phyloP scores from a whole-genome alignment of 208 protist species.

The Wallacemonas sp. region DNA sequence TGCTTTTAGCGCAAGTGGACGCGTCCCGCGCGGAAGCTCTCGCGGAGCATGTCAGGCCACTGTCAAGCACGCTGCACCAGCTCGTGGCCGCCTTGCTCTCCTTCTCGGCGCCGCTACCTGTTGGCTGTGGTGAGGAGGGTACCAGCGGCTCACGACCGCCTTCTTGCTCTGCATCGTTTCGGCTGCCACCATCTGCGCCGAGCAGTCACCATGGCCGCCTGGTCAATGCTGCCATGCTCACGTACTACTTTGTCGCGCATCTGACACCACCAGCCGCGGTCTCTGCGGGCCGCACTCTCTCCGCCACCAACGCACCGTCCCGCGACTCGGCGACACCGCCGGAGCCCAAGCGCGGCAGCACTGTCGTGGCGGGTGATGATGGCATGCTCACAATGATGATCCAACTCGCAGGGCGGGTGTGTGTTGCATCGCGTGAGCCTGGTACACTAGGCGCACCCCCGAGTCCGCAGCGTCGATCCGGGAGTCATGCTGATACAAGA shows the following conservation, averaged over 20 bases:
- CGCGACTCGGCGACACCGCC: not conserved
- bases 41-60: not conserved
- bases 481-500: too few relatives aligned
- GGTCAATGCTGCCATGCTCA: conserved; percentile 2
- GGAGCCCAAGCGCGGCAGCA: not conserved
- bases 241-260: conserved; percentile 2
- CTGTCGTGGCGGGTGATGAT: not conserved
- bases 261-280: not conserved
- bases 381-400: conserved; percentile 40
- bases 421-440: conserved; percentile 2
- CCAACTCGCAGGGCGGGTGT: conserved; percentile 36
- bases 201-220: not conserved
- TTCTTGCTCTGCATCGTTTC: too few relatives aligned
- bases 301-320: not conserved
- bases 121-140: not conserved
- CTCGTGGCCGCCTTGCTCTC: not conserved
- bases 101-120: not conserved
- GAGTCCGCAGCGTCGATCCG: not conserved
- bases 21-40: not conserved
- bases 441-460: conserved; percentile 1
- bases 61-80: not conserved
- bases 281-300: not conserved
- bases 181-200: too few relatives aligned
- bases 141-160: too few relatives aligned
- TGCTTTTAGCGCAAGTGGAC: conserved; percentile 5